phyloP scores from a whole-genome alignment of 2,329 filamentous ascomycete genomes.

The Pyrenochaeta sp. region DNA sequence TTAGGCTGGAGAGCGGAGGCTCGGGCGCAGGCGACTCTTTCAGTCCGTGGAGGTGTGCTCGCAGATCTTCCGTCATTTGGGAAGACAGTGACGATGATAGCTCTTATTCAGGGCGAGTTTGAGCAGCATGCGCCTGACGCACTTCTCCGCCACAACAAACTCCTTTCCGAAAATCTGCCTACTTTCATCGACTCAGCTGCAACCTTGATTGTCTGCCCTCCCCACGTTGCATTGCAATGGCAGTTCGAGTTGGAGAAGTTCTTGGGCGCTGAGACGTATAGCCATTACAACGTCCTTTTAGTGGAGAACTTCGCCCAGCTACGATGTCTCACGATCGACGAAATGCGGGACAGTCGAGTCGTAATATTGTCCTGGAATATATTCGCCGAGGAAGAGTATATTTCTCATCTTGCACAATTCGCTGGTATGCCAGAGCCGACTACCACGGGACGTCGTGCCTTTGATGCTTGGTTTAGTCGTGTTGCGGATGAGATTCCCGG shows the following conservation, averaged over 20 bases:
- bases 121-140: constrained; percentile 16
- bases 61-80: constrained; percentile 73
- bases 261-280: constrained; percentile 44
- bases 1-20: constrained; percentile 68
- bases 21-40: constrained; percentile 52
- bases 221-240: constrained; percentile 67
- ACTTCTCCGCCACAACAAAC: constrained; percentile 24
- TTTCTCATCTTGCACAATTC: constrained; percentile 59
- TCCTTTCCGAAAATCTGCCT: constrained; percentile 5
- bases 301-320: constrained; percentile 55
- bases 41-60: constrained; percentile 66
- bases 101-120: constrained; percentile 61
- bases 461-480: constrained; percentile 63
- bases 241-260: constrained; percentile 62
- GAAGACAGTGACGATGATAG: constrained; percentile 69
- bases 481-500: constrained; percentile 53
- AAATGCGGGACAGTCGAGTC: constrained; percentile 61
- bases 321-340: constrained; percentile 50
- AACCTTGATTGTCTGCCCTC: constrained; percentile 68
- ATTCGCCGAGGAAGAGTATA: constrained; percentile 59
- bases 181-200: constrained; percentile 59
- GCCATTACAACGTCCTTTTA: constrained; percentile 54
- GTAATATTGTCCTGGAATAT: constrained; percentile 64
- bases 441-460: constrained; percentile 56
- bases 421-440: constrained; percentile 55